Base-by-base conservation (phyloP, 202 grass and related monocot species). In the Bolboschoenoplectus hybrid region DNA sequence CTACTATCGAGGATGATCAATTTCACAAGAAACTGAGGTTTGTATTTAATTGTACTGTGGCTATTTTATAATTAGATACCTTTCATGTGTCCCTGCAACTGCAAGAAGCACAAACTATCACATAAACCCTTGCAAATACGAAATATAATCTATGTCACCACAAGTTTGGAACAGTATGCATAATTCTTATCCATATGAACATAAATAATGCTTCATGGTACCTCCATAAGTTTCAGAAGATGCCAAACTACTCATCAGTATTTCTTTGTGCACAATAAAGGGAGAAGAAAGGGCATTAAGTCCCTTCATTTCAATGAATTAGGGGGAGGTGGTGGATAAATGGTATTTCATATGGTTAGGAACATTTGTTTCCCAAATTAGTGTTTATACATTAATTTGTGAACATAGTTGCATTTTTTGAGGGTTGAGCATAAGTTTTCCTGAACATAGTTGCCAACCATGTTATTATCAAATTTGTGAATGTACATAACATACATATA, bases 1-100 rank as follows among this genome's bases (percentile, higher is more conserved):
- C 74, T 16, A 84, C 55, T 52, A 94, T 87, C 82, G 94, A 97
- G 26, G 90, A 94, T 56, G 94, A 92, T 50, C 81, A 91, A 45
- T 90, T 97, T 78, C 89, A 92, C 82, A 92, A 90, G 86, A 91
- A 89, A 89, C 46, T 85, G 11, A 97, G 94, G 94, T 97, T 82
- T 86, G 20, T 70, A 7, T 67, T 47, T 10, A 47, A 32, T 7
- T 82, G 9, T 13, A 50, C 70, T 16, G 9, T 19, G 36, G 36
- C 7, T 60, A 20, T 58, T 61, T 80, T 60, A 44, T 61, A 60
- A 41, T 20, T 80, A 43, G 76, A 61, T 80, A 2, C 38, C 49
- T 80, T 61, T 80, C 34, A 43, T 61, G 36, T 61, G 36, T 8
- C 76, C 36, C 16, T 20, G 36, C 8, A 36, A 74, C 44, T 43